Conservation (phyloP, 129 eudicot genomes). For the Helianthus tuberosus region DNA sequence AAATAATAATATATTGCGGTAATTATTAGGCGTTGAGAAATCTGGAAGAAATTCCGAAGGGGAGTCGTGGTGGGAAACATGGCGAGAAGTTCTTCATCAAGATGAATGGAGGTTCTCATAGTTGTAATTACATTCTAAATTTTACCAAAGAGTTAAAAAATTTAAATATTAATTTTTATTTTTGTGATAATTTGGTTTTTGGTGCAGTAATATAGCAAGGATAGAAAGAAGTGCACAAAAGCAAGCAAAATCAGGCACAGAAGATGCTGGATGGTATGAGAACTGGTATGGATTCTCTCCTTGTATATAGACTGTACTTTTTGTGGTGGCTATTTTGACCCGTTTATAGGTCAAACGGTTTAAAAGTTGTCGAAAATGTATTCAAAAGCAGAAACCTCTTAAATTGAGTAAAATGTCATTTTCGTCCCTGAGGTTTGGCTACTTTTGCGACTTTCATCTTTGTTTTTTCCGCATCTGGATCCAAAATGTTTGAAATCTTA, state of each 20-base stretch:
- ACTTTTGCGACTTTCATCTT: too few relatives aligned
- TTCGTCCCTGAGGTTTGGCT: too few relatives aligned
- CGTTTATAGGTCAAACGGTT: background rate
- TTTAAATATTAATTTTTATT: conserved; percentile 1
- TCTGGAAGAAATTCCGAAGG: conserved; percentile 94
- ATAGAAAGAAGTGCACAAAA: conserved; percentile 97
- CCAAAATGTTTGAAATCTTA: too few relatives aligned
- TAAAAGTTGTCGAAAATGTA: background rate
- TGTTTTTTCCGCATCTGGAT: too few relatives aligned
- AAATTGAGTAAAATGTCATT: background rate
- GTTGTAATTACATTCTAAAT: conserved; percentile 11
- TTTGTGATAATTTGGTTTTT: conserved; percentile 1
- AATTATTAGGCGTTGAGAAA: conserved; percentile 74
- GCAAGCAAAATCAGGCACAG: conserved; percentile 94
- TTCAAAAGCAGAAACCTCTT: background rate
- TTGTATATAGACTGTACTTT: background rate
- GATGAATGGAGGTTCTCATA: conserved; percentile 87
- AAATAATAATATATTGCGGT: conserved; percentile 3
- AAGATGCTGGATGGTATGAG: conserved; percentile 97
- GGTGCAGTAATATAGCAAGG: conserved; percentile 83
- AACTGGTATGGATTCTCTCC: conserved; percentile 33
- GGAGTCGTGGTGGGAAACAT: conserved; percentile 98
- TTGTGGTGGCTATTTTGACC: background rate
- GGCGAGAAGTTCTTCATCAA: conserved; percentile 99
- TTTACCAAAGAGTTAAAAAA: background rate